These are phyloP conservation scores for Arthrobotrys entomopaga DNA, from an alignment of 2,329 filamentous ascomycete genomes.

Conservation along the genomic window DNA sequence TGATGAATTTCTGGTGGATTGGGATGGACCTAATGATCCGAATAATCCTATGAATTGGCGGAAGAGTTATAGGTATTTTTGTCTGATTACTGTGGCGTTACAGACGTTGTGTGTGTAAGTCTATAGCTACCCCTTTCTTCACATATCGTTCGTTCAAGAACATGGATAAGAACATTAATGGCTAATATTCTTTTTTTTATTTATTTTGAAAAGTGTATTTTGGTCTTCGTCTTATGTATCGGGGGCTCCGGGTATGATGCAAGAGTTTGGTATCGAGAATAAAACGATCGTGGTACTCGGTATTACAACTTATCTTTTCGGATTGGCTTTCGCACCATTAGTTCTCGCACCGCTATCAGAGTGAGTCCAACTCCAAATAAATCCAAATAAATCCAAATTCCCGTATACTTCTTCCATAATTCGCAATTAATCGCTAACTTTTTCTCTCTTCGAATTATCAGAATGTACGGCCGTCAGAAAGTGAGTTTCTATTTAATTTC, in stretches of 20 bases:
- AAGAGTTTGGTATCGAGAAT: conserved; percentile 71
- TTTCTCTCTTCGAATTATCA: not conserved
- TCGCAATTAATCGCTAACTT: not conserved
- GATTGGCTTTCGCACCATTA: conserved; percentile 76
- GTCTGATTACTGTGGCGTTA: conserved; percentile 69
- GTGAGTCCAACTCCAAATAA: conserved; percentile 59
- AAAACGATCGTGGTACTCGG: conserved; percentile 76
- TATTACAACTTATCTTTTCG: conserved; percentile 80
- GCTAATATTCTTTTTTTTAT: no score
- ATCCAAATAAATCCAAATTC: no score
- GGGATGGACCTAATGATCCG: conserved; percentile 58
- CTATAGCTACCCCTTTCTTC: conserved; percentile 29
- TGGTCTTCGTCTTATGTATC: conserved; percentile 84
- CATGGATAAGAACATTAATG: no score
- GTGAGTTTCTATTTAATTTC: conserved; percentile 15
- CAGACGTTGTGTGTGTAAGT: conserved; percentile 68
- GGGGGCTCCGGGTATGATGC: conserved; percentile 64
- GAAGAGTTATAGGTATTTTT: conserved; percentile 67
- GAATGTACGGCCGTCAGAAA: conserved; percentile 72
- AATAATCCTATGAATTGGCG: conserved; percentile 72
- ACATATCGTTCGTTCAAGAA: conserved; percentile 58
- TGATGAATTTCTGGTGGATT: conserved; percentile 55
- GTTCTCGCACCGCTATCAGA: conserved; percentile 79
- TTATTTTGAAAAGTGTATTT: conserved; percentile 67
- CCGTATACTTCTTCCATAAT: no score